These are phyloP conservation scores for Lactarius indigo DNA, from an alignment of 768 basidiomycete genomes.

Conservation along the genomic window DNA sequence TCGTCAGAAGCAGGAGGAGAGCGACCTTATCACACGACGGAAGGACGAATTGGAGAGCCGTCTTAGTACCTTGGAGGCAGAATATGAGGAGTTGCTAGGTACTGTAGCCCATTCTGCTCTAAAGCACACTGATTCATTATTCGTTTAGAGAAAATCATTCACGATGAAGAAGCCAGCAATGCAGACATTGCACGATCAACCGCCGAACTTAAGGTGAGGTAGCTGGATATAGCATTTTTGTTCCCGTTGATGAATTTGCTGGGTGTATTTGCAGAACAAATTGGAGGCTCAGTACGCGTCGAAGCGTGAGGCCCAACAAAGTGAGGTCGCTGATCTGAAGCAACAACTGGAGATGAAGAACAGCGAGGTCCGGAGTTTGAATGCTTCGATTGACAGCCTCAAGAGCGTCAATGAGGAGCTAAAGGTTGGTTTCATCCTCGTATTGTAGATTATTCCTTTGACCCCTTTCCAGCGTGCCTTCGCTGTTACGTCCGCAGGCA, in stretches of 20 bases:
- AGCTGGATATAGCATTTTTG: slow-evolving; percentile 26
- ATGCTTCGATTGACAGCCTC: slow-evolving; percentile 84
- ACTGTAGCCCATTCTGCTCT: slow-evolving; percentile 30
- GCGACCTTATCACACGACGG: slow-evolving; percentile 75
- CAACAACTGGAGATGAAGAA: slow-evolving; percentile 84
- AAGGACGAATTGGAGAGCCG: slow-evolving; percentile 86
- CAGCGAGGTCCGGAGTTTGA: slow-evolving; percentile 80
- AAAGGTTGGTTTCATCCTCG: slow-evolving; percentile 62
- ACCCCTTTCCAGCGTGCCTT: slow-evolving; percentile 76
- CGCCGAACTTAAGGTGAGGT: slow-evolving; percentile 80
- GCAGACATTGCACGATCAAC: slow-evolving; percentile 81
- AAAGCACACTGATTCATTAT: slow-evolving; percentile 14
- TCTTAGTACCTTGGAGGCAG: slow-evolving; percentile 76
- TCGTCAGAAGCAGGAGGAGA: slow-evolving; percentile 88
- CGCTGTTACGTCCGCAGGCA: slow-evolving; percentile 94
- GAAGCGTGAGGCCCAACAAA: slow-evolving; percentile 84
- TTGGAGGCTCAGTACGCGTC: slow-evolving; percentile 91
- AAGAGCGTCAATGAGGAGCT: slow-evolving; percentile 97
- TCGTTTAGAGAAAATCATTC: slow-evolving; percentile 79
- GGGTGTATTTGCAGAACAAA: slow-evolving; percentile 60
- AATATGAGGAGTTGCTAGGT: slow-evolving; percentile 97
- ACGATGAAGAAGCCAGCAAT: slow-evolving; percentile 83
- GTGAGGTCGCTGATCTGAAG: slow-evolving; percentile 81
- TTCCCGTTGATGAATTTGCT: slow-evolving; percentile 20
- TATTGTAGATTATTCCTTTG: slow-evolving; percentile 15